phyloP scores from a whole-genome alignment of 202 grass and related monocot genomes.

The Hordeum pubiflorum region DNA sequence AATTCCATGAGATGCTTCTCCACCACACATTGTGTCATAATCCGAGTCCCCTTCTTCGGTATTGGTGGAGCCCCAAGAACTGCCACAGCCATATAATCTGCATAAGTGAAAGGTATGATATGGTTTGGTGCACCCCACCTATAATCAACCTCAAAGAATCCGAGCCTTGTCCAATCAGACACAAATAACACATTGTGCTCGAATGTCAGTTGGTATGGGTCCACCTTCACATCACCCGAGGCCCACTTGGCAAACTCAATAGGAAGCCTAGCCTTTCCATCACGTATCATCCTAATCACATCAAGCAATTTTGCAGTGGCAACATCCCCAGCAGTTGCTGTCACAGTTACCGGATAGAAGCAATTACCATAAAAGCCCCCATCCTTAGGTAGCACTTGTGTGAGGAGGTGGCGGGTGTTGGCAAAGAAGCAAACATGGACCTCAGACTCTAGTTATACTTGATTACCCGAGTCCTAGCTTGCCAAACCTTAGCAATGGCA shows the following conservation, averaged over 20 bases:
- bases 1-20: constrained; percentile 36
- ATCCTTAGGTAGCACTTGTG: constrained; percentile 1
- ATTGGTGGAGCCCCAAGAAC: constrained; percentile 32
- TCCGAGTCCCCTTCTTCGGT: constrained; percentile 38
- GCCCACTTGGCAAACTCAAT: constrained; percentile 42
- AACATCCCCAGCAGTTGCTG: constrained; percentile 49
- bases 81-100: constrained; percentile 46
- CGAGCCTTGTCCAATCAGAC: constrained; percentile 62
- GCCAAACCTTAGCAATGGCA: constrained; percentile 59
- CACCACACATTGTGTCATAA: constrained; percentile 57
- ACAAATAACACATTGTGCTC: constrained; percentile 55
- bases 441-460: constrained; percentile 11
- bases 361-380: constrained; percentile 62
- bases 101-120: constrained; percentile 47
- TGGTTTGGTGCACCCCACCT: constrained; percentile 62
- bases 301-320: constrained; percentile 5
- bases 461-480: constrained; percentile 38
- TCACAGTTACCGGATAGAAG: too few relatives aligned
- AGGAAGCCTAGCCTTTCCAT: constrained; percentile 43
- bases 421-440: constrained; percentile 59
- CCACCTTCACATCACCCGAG: constrained; percentile 22
- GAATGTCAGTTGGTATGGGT: constrained; percentile 32
- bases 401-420: constrained; percentile 51
- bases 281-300: constrained; percentile 47
- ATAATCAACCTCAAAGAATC: constrained; percentile 58